Evolutionary conservation across 2,329 filamentous ascomycete species (phyloP).

Genomic region (Zalaria obscura): DNA sequence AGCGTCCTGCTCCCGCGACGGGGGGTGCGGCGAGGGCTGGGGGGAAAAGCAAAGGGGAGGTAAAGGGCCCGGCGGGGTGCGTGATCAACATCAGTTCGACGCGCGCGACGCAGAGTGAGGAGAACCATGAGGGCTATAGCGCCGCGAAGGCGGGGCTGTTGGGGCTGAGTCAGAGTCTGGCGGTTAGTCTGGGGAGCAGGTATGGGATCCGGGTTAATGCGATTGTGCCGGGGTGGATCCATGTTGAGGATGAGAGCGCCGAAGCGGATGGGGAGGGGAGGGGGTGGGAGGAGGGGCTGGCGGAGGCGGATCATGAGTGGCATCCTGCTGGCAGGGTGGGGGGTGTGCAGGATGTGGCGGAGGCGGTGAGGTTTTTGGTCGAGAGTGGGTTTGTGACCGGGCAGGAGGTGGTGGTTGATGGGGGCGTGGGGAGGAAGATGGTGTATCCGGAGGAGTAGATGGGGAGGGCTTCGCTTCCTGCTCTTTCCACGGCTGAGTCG

Average conservation of each 20-base stretch:
- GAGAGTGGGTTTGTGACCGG: constrained; percentile 27
- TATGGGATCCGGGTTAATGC: constrained; percentile 33
- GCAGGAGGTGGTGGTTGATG: constrained; percentile 32
- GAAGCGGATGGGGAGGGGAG: constrained; percentile 24
- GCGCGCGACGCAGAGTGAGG: constrained; percentile 34
- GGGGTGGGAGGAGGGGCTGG: constrained; percentile 33
- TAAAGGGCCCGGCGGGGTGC: constrained; percentile 4
- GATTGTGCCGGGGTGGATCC: constrained; percentile 38
- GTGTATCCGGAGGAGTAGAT: constrained; percentile 22
- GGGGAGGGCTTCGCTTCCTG: too few species aligned
- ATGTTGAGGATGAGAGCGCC: constrained; percentile 30
- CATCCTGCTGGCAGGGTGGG: constrained; percentile 37
- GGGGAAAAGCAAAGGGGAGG: not conserved
- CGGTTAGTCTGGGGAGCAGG: constrained; percentile 28
- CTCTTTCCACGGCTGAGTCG: too few species aligned
- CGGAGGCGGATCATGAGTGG: constrained; percentile 31
- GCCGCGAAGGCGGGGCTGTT: constrained; percentile 37
- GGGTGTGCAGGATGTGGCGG: constrained; percentile 31
- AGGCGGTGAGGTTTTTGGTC: constrained; percentile 26
- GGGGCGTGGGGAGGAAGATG: constrained; percentile 32
- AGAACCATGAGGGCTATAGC: constrained; percentile 35
- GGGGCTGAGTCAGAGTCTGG: constrained; percentile 35
- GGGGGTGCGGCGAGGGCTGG: constrained; percentile 6
- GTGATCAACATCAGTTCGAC: constrained; percentile 37
- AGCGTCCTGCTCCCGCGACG: not conserved